Base-by-base conservation (phyloP, 495 filamentous ascomycete genomes). In the Penicillium paxilli region DNA sequence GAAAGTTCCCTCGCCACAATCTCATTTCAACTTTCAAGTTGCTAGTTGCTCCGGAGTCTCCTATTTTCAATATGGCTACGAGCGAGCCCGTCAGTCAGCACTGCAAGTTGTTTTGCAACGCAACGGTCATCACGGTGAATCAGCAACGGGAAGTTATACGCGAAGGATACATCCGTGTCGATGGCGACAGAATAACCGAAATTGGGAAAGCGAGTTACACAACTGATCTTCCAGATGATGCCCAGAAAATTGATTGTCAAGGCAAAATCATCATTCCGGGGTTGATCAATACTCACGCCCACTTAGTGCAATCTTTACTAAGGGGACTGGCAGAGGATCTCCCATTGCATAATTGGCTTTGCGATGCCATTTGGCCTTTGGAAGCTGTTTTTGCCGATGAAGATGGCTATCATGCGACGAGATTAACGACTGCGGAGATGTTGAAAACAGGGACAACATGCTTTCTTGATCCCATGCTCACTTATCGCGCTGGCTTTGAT, bases 391-490 rank as follows among this genome's bases (percentile, higher is more conserved):
- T 71, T 42, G 59, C 55, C 1, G 60, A 46, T 8, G 57, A 71
- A 6, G 74, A 78, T 59, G 74, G 74, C 0, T 69, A 68, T 38
- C 57, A 68, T 5, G 74, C 74, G 14, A 73, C 73, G 0, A 49
- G 64, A 16, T 62, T 78, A 21, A 75, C 72, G 1, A 73, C 74
- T 26, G 67, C 69, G 0, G 73, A 78, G 57, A 76, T 78, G 74
- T 56, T 78, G 9, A 69, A 72, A 54, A 73, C 68, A 0, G 74
- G 74, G 10, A 78, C 74, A 20, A 78, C 74, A 10, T 76, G 72
- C 42, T 78, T 78, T 33, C 63, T 78, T 4, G 74, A 78, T 37
- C 68, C 69, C 6, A 78, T 78, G 74, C 58, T 78, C 51, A 70
- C 73, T 12, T 59, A 73, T 52, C 56, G 69, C 21, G 70, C 69